Base-by-base conservation (phyloP, 2,329 filamentous ascomycete genomes). In the Aspergillus uvarum region DNA sequence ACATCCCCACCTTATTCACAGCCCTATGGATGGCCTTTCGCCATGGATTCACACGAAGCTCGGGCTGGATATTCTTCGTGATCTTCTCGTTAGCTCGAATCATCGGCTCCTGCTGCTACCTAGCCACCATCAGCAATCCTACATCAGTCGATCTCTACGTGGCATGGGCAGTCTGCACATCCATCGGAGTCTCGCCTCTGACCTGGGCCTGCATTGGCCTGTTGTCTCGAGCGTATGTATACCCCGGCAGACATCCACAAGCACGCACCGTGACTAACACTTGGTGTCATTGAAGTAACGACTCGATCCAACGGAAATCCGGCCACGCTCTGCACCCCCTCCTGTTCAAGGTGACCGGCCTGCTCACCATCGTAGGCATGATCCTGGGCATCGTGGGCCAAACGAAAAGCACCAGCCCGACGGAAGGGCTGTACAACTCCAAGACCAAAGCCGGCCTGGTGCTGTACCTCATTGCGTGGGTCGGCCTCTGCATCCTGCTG, bases 1-100 rank as follows among this genome's bases (percentile, higher is more conserved):
- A 74, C 60, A 57, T 72, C 19, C 77, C 77, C 4, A 66, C 72
- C 12, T 49, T 75, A 22, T 62, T 73, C 26, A 48, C 72, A 2
- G 65, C 75, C 1, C 31, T 64, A 7, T 69, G 68, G 56, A 62
- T 79, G 44, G 73, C 71, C 60, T 62, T 59, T 38, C 73, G 70
- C 19, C 77, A 79, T 67, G 77, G 77, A 31, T 70, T 77, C 49
- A 65, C 71, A 4, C 76, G 75, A 48, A 79, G 74, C 58, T 74
- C 79, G 0, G 84, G 83, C 47, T 87, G 83, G 80, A 65, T 83
- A 12, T 85, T 82, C 68, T 75, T 86, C 6, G 66, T 82, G 50
- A 65, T 85, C 32, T 83, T 88, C 68, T 80, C 79, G 31, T 62
- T 84, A 5, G 71, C 80, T 12, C 82, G 85, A 44, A 76, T 86